A percentile compares a stretch with the other conserved stretches of the same genome.
phyloP scores from a whole-genome alignment of 2,329 filamentous ascomycete species.

The Thermomyces lanuginosus region DNA sequence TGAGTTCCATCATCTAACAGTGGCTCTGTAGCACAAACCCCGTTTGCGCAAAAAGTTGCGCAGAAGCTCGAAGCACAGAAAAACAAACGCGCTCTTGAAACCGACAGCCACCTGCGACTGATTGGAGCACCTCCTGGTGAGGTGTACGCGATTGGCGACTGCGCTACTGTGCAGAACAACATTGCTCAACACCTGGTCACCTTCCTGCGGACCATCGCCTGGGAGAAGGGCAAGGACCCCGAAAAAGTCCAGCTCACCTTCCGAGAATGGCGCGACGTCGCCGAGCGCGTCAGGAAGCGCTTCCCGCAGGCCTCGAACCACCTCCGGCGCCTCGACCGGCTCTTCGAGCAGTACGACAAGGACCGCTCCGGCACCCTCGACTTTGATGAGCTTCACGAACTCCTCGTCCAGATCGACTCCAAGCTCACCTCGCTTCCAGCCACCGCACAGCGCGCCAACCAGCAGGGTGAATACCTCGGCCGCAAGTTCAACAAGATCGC shows the following conservation, averaged over 20 bases:
- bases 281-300: slow-evolving; percentile 64
- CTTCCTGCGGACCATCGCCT: slow-evolving; percentile 77
- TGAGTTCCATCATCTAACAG: not conserved
- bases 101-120: slow-evolving; percentile 79
- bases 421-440: slow-evolving; percentile 90
- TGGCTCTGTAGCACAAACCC: slow-evolving; percentile 46
- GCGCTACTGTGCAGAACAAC: slow-evolving; percentile 94
- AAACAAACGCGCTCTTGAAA: slow-evolving; percentile 84
- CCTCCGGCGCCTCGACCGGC: slow-evolving; percentile 71
- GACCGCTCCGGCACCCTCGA: slow-evolving; percentile 87
- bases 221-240: slow-evolving; percentile 80
- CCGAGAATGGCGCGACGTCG: slow-evolving; percentile 72
- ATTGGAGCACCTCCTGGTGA: slow-evolving; percentile 81
- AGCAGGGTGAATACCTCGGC: slow-evolving; percentile 85
- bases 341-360: slow-evolving; percentile 84
- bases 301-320: slow-evolving; percentile 86
- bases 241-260: slow-evolving; percentile 78
- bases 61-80: slow-evolving; percentile 63
- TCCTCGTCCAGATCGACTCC: slow-evolving; percentile 80
- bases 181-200: slow-evolving; percentile 77
- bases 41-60: slow-evolving; percentile 61
- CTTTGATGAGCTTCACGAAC: slow-evolving; percentile 76
- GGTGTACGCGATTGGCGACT: slow-evolving; percentile 93
- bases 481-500: slow-evolving; percentile 89
- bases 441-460: slow-evolving; percentile 88